These are phyloP conservation scores for Colletotrichum caudatum DNA, from an alignment of 2,329 filamentous ascomycete species.

Conservation along the genomic window DNA sequence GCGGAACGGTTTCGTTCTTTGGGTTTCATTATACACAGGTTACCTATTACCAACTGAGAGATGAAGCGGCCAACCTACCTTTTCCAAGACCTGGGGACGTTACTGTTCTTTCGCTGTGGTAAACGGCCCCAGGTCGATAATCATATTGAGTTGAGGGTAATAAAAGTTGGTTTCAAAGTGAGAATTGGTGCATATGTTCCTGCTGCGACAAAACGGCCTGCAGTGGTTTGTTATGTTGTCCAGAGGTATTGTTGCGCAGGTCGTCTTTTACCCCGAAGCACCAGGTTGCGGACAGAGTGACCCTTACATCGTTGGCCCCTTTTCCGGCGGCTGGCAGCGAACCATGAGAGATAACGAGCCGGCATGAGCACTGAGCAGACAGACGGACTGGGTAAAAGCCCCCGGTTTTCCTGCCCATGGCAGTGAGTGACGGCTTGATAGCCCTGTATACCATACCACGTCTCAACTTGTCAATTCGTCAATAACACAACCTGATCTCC, in stretches of 20 bases:
- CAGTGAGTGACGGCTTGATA: background rate
- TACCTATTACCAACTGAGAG: background rate
- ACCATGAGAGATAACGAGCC: background rate
- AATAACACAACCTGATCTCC: background rate
- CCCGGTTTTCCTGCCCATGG: background rate
- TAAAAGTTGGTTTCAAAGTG: background rate
- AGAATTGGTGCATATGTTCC: background rate
- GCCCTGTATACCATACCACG: background rate
- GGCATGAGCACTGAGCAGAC: background rate
- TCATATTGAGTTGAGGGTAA: background rate
- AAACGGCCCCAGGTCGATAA: background rate
- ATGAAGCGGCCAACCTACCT: background rate
- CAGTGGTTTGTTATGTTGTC: background rate
- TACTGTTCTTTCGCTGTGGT: background rate
- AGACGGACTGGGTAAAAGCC: background rate
- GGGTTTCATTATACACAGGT: background rate
- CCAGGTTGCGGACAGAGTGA: background rate
- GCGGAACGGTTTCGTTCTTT: conserved; percentile 2
- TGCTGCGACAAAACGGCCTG: background rate
- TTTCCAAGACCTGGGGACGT: background rate
- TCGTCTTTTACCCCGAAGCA: background rate
- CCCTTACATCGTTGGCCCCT: background rate
- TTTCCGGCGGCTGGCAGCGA: background rate
- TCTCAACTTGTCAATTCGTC: background rate
- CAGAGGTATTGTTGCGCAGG: background rate